Conservation (phyloP, 345 rosid genomes). For the Euphorbia lathyris region DNA sequence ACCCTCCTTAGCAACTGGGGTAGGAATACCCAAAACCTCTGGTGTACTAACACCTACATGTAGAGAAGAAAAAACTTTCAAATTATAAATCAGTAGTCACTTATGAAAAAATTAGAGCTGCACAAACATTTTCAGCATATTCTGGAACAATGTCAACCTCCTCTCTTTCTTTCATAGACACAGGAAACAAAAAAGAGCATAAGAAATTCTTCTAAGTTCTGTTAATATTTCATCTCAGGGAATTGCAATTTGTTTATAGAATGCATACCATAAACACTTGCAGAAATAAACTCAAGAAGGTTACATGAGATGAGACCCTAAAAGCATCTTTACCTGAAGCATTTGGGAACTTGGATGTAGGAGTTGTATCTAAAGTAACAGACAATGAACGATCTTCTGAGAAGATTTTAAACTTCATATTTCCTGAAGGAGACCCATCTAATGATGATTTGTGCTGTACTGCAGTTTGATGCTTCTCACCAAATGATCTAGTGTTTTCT, state of each 20-base stretch:
- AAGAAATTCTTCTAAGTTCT: not conserved
- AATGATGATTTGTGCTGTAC: slow-evolving; percentile 17
- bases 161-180: not conserved
- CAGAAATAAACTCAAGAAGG: not conserved
- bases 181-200: not conserved
- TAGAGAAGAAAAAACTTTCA: slow-evolving; percentile 6
- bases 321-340: slow-evolving; percentile 40
- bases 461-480: slow-evolving; percentile 28
- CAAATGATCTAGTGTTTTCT: slow-evolving; percentile 27
- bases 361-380: slow-evolving; percentile 38
- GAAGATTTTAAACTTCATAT: slow-evolving; percentile 15
- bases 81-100: not conserved
- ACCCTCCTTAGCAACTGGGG: slow-evolving; percentile 63
- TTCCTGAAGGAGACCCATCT: slow-evolving; percentile 26
- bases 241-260: not conserved
- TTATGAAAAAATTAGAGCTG: not conserved
- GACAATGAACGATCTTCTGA: slow-evolving; percentile 32
- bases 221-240: not conserved
- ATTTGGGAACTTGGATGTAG: slow-evolving; percentile 34
- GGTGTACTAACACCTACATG: slow-evolving; percentile 44
- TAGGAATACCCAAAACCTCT: slow-evolving; percentile 43
- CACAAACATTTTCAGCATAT: slow-evolving; percentile 6
- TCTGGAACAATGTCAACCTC: not conserved
- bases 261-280: not conserved
- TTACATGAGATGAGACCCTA: not conserved